Evolutionary conservation across 2,329 filamentous ascomycete genomes (phyloP).

Genomic region (Sporothrix schenckii): DNA sequence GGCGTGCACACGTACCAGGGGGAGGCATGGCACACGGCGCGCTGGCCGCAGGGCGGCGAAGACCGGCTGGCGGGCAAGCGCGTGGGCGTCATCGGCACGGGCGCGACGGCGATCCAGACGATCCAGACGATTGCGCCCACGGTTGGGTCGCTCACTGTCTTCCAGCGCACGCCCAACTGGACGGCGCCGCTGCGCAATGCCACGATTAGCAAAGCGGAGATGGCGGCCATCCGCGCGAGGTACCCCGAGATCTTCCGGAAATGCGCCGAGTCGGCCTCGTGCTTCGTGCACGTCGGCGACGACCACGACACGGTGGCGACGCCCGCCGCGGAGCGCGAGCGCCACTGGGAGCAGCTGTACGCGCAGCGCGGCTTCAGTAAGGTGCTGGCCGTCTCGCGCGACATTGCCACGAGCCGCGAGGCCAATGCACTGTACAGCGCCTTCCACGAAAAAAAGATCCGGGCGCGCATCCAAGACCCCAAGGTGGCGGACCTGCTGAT

Average conservation of each 20-base stretch:
- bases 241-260: conserved; percentile 50
- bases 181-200: conserved; percentile 61
- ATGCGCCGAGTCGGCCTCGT: conserved; percentile 52
- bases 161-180: conserved; percentile 62
- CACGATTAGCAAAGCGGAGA: conserved; percentile 50
- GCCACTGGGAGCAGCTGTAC: conserved; percentile 51
- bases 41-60: conserved; percentile 31
- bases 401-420: conserved; percentile 40
- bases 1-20: conserved; percentile 38
- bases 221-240: conserved; percentile 45
- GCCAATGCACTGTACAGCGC: conserved; percentile 42
- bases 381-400: conserved; percentile 28
- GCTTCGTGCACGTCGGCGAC: conserved; percentile 55
- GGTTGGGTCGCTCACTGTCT: conserved; percentile 48
- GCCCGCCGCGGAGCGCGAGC: conserved; percentile 48
- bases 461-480: conserved; percentile 44
- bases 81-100: conserved; percentile 36
- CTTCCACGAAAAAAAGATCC: conserved; percentile 45
- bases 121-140: conserved; percentile 38
- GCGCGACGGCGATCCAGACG: conserved; percentile 37
- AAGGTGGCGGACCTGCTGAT: conserved; percentile 43
- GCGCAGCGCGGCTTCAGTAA: conserved; percentile 28
- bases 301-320: conserved; percentile 50
- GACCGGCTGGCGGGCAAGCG: conserved; percentile 33
- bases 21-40: conserved; percentile 33